Percentiles rank a stretch among this genome's conserved stretches.
These are phyloP conservation scores for Diaporthe eres DNA, from an alignment of 2,329 filamentous ascomycete species.

Conservation along the genomic window DNA sequence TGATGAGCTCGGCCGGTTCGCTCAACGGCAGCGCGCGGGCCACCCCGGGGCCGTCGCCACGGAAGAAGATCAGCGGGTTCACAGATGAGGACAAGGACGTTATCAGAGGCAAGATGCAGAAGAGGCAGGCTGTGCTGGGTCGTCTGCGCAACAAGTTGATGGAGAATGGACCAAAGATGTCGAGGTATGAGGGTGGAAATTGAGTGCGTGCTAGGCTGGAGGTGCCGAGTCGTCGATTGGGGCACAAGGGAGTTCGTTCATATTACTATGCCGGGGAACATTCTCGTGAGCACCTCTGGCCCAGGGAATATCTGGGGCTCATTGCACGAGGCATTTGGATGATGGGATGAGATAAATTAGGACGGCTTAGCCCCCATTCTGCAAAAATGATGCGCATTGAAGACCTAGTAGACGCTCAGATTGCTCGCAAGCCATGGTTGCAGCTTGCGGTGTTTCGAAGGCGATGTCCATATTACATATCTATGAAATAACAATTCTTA, in stretches of 20 bases:
- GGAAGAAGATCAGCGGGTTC: constrained; percentile 75
- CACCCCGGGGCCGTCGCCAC: constrained; percentile 60
- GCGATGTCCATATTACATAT: not conserved
- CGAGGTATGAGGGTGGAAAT: constrained; percentile 51
- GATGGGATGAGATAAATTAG: constrained; percentile 11
- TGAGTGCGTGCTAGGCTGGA: not conserved
- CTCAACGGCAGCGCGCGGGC: constrained; percentile 48
- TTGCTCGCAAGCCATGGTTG: not conserved
- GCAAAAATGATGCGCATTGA: not conserved
- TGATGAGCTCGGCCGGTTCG: constrained; percentile 59
- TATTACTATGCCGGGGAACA: not conserved
- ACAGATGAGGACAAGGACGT: constrained; percentile 70
- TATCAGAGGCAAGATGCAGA: constrained; percentile 68
- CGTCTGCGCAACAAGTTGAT: constrained; percentile 66
- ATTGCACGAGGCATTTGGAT: constrained; percentile 2
- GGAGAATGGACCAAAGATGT: constrained; percentile 65
- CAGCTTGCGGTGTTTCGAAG: not conserved
- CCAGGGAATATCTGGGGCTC: not conserved
- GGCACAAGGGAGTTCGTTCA: not conserved
- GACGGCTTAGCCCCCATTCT: constrained; percentile 7
- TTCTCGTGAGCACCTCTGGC: not conserved
- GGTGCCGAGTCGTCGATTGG: not conserved
- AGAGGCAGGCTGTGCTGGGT: constrained; percentile 65
- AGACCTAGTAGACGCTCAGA: not conserved
- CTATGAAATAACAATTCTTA: not conserved